phyloP scores from a whole-genome alignment of 208 protist genomes.

The Acanthamoeba castellanii region DNA sequence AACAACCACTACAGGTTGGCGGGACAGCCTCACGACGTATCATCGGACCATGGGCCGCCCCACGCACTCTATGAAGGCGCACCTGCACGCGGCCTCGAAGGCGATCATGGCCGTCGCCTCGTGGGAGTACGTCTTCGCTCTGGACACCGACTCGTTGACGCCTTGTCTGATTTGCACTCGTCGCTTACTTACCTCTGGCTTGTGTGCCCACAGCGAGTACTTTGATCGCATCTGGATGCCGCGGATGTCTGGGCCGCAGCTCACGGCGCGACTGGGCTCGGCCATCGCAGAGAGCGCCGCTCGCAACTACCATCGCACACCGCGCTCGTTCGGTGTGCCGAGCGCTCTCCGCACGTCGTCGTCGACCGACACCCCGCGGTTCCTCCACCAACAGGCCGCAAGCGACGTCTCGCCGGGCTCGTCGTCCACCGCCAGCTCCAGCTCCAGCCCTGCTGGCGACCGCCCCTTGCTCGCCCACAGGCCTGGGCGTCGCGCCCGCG shows the following conservation, averaged over 20 bases:
- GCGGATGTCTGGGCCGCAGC: not conserved
- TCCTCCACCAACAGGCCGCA: not conserved
- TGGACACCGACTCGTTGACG: not conserved
- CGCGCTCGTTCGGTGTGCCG: not conserved
- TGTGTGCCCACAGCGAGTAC: not conserved
- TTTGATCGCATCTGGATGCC: constrained; percentile 4
- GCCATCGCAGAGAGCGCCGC: not conserved
- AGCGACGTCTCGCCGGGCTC: not conserved
- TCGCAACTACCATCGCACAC: not conserved
- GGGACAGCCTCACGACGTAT: not conserved
- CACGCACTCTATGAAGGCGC: not conserved
- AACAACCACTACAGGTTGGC: not conserved
- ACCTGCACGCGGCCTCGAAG: not conserved
- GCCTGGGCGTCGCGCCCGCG: not conserved
- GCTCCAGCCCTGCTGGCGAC: not conserved
- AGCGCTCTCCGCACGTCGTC: not conserved
- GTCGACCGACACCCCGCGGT: not conserved
- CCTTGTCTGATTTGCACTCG: not conserved
- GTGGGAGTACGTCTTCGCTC: not conserved
- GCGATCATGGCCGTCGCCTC: not conserved
- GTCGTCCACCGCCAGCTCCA: not conserved
- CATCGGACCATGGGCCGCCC: not conserved
- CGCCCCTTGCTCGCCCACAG: not conserved
- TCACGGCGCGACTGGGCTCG: not conserved
- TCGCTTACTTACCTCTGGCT: not conserved